Evolutionary conservation across 495 filamentous ascomycete species (phyloP).

Genomic region (Geoglossum glabrum): DNA sequence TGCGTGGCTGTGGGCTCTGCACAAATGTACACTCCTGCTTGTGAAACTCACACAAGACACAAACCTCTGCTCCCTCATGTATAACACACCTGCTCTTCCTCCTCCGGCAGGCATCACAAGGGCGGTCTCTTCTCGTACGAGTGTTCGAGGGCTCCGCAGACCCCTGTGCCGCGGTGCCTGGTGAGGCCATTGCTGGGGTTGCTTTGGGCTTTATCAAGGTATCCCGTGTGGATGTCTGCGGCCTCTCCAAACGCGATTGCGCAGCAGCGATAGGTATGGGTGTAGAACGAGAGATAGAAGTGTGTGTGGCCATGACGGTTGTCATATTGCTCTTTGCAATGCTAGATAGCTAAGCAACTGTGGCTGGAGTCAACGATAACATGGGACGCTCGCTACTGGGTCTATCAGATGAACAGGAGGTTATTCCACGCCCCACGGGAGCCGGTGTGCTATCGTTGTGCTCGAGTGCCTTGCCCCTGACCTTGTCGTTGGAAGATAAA

Average conservation of each 20-base stretch:
- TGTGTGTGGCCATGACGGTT: not conserved
- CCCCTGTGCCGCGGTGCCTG: not conserved
- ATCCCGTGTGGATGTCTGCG: not conserved
- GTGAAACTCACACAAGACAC: slow-evolving; percentile 32
- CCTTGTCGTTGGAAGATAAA: not conserved
- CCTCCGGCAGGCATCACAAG: slow-evolving; percentile 62
- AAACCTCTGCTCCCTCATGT: slow-evolving; percentile 64
- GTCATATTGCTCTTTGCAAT: not conserved
- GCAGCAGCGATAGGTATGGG: not conserved
- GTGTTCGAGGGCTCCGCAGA: not conserved
- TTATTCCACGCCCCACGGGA: not conserved
- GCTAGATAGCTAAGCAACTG: not conserved
- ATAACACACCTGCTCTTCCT: slow-evolving; percentile 82
- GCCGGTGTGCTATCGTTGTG: not conserved
- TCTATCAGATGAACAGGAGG: not conserved
- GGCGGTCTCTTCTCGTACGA: slow-evolving; percentile 24
- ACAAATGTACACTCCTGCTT: slow-evolving; percentile 29
- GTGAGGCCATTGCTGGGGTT: not conserved
- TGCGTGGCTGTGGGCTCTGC: slow-evolving; percentile 29
- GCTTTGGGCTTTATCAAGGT: not conserved
- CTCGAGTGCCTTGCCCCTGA: not conserved
- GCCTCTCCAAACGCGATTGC: not conserved
- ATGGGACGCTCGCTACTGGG: not conserved
- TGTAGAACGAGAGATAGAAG: not conserved
- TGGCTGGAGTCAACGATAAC: not conserved